Evolutionary conservation across 2,329 filamentous ascomycete genomes (phyloP), one percentile per base, ranked within the genome.

Genomic region (Alternaria rosae): DNA sequence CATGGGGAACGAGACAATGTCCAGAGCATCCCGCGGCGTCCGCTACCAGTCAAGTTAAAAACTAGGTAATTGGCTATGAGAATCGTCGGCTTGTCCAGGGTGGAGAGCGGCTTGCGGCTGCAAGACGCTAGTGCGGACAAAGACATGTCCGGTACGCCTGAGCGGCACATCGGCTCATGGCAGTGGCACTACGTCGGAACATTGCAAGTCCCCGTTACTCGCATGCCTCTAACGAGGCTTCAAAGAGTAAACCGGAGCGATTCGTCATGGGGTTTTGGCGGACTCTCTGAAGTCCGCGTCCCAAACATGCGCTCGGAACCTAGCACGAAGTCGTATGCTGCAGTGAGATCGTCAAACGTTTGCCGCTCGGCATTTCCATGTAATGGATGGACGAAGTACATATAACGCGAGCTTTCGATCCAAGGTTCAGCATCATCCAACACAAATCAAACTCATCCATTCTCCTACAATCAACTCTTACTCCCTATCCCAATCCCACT

Each of bases 221-320:
- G 21, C 15, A 56, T 41, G 15, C 17, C 21, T 11, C 42, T 15
- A 28, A 30, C 23, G 47, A n/a, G 8, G 4, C 42, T 25, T 20
- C n/a, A 23, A 23, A 23, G 7, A 12, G 30, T n/a, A 30, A 38
- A 47, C 42, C 15, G 25, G 17, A 13, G 30, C n/a, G 30, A 35
- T 23, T 48, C 26, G 12, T 57, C 54, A 38, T 61, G 44, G 50
- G 30, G 55, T 41, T 52, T 21, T 25, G 10, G 9, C 64, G 62
- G 62, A 67, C 58, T 50, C 57, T 53, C 25, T 52, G 55, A 67
- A 65, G 52, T 59, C 64, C 64, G 50, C 44, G n/a, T 35, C 28
- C 38, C 32, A 35, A 48, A 32, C 21, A 45, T 28, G 15, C 32
- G 12, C 44, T 53, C 26, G 17, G 13, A 28, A 43, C 13, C 17